Evolutionary conservation across 2,329 filamentous ascomycete species (phyloP), one percentile per base, ranked within the genome.

Genomic region (Endothia cerciana): DNA sequence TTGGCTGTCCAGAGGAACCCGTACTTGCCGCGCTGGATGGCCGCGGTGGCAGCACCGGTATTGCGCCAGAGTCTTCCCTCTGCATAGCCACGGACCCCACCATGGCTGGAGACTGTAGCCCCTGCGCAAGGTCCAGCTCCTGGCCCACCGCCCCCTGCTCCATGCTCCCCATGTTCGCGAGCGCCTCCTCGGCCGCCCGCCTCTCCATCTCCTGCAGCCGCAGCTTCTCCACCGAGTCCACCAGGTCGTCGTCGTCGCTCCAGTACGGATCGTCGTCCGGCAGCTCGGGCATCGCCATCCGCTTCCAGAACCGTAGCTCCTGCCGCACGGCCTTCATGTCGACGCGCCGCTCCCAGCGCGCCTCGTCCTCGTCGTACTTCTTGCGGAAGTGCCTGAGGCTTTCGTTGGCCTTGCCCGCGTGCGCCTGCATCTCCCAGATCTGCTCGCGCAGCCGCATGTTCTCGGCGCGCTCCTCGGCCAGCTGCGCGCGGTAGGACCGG

Each of bases 401-500:
- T 65, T 85, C 83, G 72, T 89, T 89, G 28, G 87, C 87, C 15
- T 77, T 79, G 57, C 81, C 81, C 30, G 88, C 87, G 70, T 86
- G 84, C 49, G 82, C 81, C 72, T 89, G 85, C 85, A 89, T 88
- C 70, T 88, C 85, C 82, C 86, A 88, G 71, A 90, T 88, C 75
- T 89, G 86, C 71, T 88, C 85, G 62, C 87, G 85, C 61, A 90
- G 81, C 1, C 83, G 81, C 67, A 81, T 81, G 72, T 90, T 90
- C 77, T 89, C 87, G 69, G 85, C 85, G 4, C 88, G 86, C 57
- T 87, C 86, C 72, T 88, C 86, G 70, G 87, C 86, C 45, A 90
- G 83, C 77, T 90, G 88, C 33, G 82, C 77, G 8, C 88, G 85
- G 79, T 90, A 90, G 66, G 85, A 88, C 64, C 83, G 85, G 78